These are phyloP conservation scores for Retiboletus flavoniger DNA, from an alignment of 1,284 basidiomycete species.

Conservation along the genomic window DNA sequence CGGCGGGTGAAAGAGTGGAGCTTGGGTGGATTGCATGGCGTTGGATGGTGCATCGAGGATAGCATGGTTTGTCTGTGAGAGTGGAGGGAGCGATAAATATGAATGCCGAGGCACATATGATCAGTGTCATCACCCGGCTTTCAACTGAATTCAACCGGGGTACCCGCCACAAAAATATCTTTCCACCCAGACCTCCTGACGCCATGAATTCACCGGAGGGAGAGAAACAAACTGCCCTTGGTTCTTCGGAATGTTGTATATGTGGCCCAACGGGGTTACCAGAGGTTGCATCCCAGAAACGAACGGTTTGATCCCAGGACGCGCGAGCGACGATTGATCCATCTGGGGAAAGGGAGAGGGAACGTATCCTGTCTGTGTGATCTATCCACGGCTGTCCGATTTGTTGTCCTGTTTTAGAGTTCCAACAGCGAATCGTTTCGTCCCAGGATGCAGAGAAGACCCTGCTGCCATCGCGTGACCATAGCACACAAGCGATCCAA, in stretches of 20 bases:
- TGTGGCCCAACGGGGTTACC: neutral
- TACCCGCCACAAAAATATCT: neutral
- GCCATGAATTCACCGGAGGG: slow-evolving; percentile 5
- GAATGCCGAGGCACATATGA: too few relatives aligned
- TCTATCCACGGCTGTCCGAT: slow-evolving; percentile 8
- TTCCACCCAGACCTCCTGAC: rapidly evolving
- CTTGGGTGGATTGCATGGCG: too few relatives aligned
- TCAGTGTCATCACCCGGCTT: too few relatives aligned
- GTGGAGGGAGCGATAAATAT: too few relatives aligned
- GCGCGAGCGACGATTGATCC: slow-evolving; percentile 14
- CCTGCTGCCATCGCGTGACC: slow-evolving; percentile 13
- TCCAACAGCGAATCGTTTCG: slow-evolving; percentile 14
- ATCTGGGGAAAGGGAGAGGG: slow-evolving; percentile 12
- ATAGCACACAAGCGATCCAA: neutral
- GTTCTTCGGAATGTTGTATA: neutral
- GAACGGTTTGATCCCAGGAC: slow-evolving; percentile 2
- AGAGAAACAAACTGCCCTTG: neutral
- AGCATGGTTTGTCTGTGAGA: too few relatives aligned
- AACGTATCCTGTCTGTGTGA: neutral
- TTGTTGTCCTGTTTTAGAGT: slow-evolving; percentile 1
- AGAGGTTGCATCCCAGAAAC: slow-evolving; percentile 13
- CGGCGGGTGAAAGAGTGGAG: too few relatives aligned
- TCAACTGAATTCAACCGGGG: neutral
- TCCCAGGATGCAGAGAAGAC: slow-evolving; percentile 4
- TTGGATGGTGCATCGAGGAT: too few relatives aligned